Conservation (phyloP, 495 filamentous ascomycete genomes). For the Aspergillus cavernicola region DNA sequence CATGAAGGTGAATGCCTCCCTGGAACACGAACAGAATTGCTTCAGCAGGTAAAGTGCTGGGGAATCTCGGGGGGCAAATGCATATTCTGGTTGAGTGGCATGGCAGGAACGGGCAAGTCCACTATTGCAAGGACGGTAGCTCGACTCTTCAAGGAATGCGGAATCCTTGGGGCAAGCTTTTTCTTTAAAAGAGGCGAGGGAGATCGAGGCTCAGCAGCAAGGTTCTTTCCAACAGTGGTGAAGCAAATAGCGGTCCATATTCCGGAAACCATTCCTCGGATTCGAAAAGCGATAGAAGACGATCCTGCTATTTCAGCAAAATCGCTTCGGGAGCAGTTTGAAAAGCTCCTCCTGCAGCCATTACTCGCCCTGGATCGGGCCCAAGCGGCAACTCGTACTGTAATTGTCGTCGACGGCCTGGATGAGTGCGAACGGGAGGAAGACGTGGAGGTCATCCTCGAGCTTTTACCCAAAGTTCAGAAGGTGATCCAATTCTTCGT, state of each 20-base stretch:
- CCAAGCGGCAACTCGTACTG: constrained; percentile 13
- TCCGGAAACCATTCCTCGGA: background rate
- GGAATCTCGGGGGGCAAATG: no score
- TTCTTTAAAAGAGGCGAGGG: no score
- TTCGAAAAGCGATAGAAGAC: background rate
- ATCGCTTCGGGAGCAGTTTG: constrained; percentile 31
- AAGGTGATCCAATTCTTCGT: constrained; percentile 30
- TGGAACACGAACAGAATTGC: no score
- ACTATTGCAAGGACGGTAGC: no score
- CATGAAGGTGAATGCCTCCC: no score
- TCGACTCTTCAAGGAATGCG: no score
- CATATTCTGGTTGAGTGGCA: no score
- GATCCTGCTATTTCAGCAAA: background rate
- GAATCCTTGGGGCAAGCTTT: no score
- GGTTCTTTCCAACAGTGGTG: background rate
- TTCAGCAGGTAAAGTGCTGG: no score
- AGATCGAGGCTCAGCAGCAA: background rate
- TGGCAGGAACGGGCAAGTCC: no score
- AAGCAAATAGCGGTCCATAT: background rate
- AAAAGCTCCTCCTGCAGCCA: constrained; percentile 41
- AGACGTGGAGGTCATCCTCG: constrained; percentile 36
- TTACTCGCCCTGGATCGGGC: constrained; percentile 13
- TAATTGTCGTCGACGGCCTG: constrained; percentile 51
- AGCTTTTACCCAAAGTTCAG: constrained; percentile 24
- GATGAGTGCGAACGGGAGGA: constrained; percentile 48